Evolutionary conservation across 1,284 basidiomycete species (phyloP), one percentile per base, ranked within the genome.

Genomic region (Rhodotorula sp.): DNA sequence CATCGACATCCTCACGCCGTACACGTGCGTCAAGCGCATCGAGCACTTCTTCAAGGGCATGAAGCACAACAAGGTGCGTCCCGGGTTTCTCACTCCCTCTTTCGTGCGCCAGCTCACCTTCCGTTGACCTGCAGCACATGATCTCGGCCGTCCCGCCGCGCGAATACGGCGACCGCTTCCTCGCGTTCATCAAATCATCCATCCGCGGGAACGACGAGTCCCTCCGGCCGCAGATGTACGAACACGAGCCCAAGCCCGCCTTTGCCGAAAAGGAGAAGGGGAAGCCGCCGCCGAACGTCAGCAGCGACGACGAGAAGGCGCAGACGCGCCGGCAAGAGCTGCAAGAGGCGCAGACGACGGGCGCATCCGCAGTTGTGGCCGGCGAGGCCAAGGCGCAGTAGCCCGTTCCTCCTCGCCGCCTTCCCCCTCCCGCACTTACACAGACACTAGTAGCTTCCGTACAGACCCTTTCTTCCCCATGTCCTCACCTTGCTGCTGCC

Each of bases 11-110:
- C 84, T 94, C 73, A 98, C 96, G 41, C 94, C 94, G 12, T 99
- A 94, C 82, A 88, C 85, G 46, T 78, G 82, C 27, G 80, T 87
- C 73, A 99, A 99, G 86, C 89, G 88, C 79, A 77, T 91, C 51
- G 97, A 99, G 83, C 90, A 93, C 81, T 85, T 91, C 71, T 98
- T 93, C 91, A 97, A 97, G 83, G 91, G 93, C 25, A 82, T 97
- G 77, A 88, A 86, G 36, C 89, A 91, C 61, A 92, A 96, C 84
- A 83, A 90, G 76, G 92, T 95, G 77, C 81, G 91, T 21, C 32
- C 17, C 29, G 19, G 5, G 63, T 44, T 63, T 27, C 51, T 37
- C 68, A 15, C 69, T 67, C 63, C 71, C 64, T 73, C n/a, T 46
- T 17, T n/a, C 34, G 5, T 8, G 15, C 22, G 36, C 19, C 10